Base-by-base conservation (phyloP, 139 green algal species). In the Trebouxia sp. region DNA sequence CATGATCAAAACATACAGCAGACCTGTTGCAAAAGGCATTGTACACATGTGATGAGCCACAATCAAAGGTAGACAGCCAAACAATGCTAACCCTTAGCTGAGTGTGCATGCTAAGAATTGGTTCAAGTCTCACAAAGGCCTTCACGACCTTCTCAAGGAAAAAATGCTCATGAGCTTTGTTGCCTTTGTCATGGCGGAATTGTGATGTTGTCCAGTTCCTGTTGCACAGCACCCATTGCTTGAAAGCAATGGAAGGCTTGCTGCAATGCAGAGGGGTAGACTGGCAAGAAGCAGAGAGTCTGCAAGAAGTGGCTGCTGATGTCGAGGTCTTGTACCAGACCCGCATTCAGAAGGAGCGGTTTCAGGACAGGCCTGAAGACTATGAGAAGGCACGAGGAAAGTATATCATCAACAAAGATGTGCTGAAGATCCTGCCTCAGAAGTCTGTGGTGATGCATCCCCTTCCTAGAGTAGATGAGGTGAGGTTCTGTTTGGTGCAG, bases 281-380 rank as follows among this genome's bases (percentile, higher is more conserved):
- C 28, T 99, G 95, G 95, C 88, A 95, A 81, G 96, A 99, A 90
- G 89, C 89, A 41, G 85, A 86, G 47, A 89, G 95, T 84, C 85
- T 97, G 45, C 76, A 82, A 39, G 80, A 87, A 65, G 91, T 95
- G 50, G 90, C 90, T 0, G 76, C 88, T 0, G 87, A 97, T 43
- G 93, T 95, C 45, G 96, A 99, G 77, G 97, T 99, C 48, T 83
- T 99, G 50, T 98, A 98, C 86, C 93, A 98, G 89, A 99, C 97
- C 26, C 90, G 97, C 85, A 99, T 99, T 77, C 97, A 99, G 83
- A 97, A 96, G 83, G 97, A 99, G 86, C 89, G 97, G 5, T 99
- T 99, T 88, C 88, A 92, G 28, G 84, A 94, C 53, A 79, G 83
- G 58, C 89, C 94, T 74, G 83, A 95, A 24, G 90, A 96, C 58